Base-by-base conservation (phyloP, 2,329 filamentous ascomycete genomes). In the Alternaria brassicicola region DNA sequence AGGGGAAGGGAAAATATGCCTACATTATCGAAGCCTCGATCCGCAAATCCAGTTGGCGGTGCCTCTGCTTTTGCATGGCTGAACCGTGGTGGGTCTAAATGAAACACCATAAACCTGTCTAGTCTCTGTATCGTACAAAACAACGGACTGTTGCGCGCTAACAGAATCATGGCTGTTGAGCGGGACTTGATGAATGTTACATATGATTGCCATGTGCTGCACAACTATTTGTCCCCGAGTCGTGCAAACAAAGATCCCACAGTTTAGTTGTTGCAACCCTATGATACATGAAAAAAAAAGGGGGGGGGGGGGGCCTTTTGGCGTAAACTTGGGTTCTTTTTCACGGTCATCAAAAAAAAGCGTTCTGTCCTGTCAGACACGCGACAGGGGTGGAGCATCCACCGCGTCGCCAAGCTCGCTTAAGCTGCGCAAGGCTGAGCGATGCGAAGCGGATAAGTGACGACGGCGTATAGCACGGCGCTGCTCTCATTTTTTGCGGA, bases 51-150 rank as follows among this genome's bases (percentile, higher is more conserved):
- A 0, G 86, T 97, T 17, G 94, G 94, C 8, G 91, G 91, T n/a
- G 94, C 91, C 13, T 95, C 92, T 57, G 94, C 94, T 3, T 98
- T 98, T 80, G 89, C 91, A 12, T 98, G 93, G 93, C 89, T 97
- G 82, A 94, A 90, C 49, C 68, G 63, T 47, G 64, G 69, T 21
- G 68, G 69, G 25, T 61, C 67, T 1, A 76, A 70, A 55, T 77
- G 31, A 59, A 63, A 39, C 8, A 17, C 31, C 23, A 23, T 30
- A 36, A 23, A 10, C 7, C 6, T 23, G 19, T 13, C 5, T 15
- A 43, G 23, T 19, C 26, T 39, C 35, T 49, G 28, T 42, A 49
- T 31, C 35, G 21, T 53, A 53, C 15, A 12, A 17, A 23, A 33
- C 28, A 47, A 15, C 42, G 23, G 19, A 46, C 28, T 23, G 26